These are phyloP conservation scores for Manihot esculenta DNA, from an alignment of 441 rosid genomes.

Conservation along the genomic window DNA sequence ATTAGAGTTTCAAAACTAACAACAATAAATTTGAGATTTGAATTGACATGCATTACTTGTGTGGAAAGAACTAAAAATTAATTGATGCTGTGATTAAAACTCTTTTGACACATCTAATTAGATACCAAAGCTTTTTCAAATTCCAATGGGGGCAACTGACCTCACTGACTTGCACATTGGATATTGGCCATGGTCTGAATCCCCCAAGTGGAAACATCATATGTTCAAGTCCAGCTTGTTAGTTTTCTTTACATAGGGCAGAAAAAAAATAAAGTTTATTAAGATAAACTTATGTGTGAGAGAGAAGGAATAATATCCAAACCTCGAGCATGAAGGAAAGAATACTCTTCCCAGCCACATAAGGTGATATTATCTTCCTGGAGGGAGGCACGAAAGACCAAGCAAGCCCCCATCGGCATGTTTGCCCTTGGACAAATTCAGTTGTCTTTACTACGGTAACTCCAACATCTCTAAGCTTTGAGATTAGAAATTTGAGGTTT, in stretches of 20 bases:
- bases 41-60: too few species aligned
- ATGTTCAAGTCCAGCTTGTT: neutral
- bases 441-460: conserved; percentile 82
- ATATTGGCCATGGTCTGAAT: neutral
- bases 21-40: too few species aligned
- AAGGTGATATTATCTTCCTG: conserved; percentile 58
- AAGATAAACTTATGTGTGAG: conserved; percentile 7
- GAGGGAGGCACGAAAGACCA: conserved; percentile 80
- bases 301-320: conserved; percentile 9
- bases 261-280: neutral
- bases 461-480: conserved; percentile 75
- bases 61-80: too few species aligned
- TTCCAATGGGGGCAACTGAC: neutral
- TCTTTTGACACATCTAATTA: neutral
- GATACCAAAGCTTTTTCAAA: neutral
- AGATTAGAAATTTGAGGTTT: conserved; percentile 66
- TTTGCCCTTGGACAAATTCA: conserved; percentile 90
- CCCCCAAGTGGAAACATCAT: neutral
- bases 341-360: conserved; percentile 39
- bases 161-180: neutral
- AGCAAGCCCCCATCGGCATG: conserved; percentile 94
- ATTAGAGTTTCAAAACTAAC: neutral
- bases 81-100: too few species aligned
- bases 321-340: conserved; percentile 87
- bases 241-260: neutral